Evolutionary conservation across 2,329 filamentous ascomycete species (phyloP).

Genomic region (Epichloe glyceriae): DNA sequence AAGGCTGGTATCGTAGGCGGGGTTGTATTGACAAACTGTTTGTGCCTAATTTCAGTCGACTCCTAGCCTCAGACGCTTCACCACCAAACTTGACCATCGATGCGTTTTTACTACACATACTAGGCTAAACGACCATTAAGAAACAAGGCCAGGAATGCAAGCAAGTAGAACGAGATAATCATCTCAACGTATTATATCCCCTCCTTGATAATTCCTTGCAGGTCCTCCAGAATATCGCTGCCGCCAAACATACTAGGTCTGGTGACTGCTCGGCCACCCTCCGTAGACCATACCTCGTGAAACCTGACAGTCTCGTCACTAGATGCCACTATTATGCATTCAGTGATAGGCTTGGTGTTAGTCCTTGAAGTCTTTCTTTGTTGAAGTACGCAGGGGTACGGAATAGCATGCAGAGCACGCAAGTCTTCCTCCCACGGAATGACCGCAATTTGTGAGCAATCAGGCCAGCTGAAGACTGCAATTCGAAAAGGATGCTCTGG

Average conservation of each 20-base stretch:
- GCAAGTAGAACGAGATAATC: not conserved
- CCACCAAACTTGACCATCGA: not conserved
- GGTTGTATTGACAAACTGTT: not conserved
- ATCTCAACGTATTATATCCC: slow-evolving; percentile 54
- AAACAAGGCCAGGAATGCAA: not conserved
- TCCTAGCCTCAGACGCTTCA: not conserved
- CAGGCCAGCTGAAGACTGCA: slow-evolving; percentile 89
- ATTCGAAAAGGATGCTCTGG: slow-evolving; percentile 82
- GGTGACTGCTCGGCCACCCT: slow-evolving; percentile 37
- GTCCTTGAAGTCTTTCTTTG: slow-evolving; percentile 15
- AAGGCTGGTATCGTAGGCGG: not conserved
- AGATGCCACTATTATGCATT: slow-evolving; percentile 76
- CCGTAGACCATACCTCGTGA: slow-evolving; percentile 80
- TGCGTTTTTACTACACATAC: not conserved
- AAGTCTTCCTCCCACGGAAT: slow-evolving; percentile 74
- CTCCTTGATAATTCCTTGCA: slow-evolving; percentile 69
- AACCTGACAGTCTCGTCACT: slow-evolving; percentile 92
- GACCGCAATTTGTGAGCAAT: slow-evolving; percentile 71
- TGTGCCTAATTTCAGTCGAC: not conserved
- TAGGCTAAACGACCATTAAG: not conserved
- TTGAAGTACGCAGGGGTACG: slow-evolving; percentile 50
- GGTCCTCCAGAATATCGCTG: slow-evolving; percentile 71
- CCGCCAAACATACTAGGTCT: slow-evolving; percentile 57
- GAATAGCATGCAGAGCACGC: slow-evolving; percentile 74
- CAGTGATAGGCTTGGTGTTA: slow-evolving; percentile 20